phyloP scores from a whole-genome alignment of 2,329 filamentous ascomycete genomes.

The Ophiostoma tasmaniense region DNA sequence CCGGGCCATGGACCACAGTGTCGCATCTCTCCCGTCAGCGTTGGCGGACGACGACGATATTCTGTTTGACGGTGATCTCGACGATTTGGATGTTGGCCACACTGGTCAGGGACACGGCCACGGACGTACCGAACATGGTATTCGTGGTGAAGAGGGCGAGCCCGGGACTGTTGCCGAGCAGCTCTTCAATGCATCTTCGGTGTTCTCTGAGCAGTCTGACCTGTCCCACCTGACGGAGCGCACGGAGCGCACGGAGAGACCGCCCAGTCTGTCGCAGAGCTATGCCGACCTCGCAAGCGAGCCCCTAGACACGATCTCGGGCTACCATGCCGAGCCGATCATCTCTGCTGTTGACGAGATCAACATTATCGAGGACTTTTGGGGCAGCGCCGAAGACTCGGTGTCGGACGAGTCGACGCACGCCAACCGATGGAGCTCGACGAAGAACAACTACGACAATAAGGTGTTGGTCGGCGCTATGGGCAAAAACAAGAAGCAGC shows the following conservation, averaged over 20 bases:
- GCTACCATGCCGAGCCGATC: neutral
- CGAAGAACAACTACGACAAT: slow-evolving; percentile 62
- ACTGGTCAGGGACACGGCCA: neutral
- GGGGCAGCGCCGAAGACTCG: slow-evolving; percentile 53
- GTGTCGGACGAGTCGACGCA: slow-evolving; percentile 33
- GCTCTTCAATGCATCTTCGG: slow-evolving; percentile 39
- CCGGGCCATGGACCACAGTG: slow-evolving; percentile 14
- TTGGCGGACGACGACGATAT: slow-evolving; percentile 15
- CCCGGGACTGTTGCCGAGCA: slow-evolving; percentile 33
- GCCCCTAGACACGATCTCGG: neutral
- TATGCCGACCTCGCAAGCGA: neutral
- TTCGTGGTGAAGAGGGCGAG: slow-evolving; percentile 22
- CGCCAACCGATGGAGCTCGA: slow-evolving; percentile 67
- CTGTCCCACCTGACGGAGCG: slow-evolving; percentile 30
- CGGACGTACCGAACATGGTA: neutral
- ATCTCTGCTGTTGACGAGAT: slow-evolving; percentile 7
- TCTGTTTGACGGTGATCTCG: slow-evolving; percentile 14
- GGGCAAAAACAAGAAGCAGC: neutral
- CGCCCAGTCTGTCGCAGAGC: neutral
- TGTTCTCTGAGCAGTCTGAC: slow-evolving; percentile 31
- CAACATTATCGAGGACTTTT: slow-evolving; percentile 54
- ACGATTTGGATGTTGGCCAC: slow-evolving; percentile 7
- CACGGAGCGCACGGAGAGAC: slow-evolving; percentile 30
- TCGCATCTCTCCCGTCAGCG: slow-evolving; percentile 19
- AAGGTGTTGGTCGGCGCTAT: slow-evolving; percentile 18